A percentile compares a stretch with the other conserved stretches of the same genome.
Conservation (phyloP, 805 yeast genomes). For the Zygotorulaspora danielsina region DNA sequence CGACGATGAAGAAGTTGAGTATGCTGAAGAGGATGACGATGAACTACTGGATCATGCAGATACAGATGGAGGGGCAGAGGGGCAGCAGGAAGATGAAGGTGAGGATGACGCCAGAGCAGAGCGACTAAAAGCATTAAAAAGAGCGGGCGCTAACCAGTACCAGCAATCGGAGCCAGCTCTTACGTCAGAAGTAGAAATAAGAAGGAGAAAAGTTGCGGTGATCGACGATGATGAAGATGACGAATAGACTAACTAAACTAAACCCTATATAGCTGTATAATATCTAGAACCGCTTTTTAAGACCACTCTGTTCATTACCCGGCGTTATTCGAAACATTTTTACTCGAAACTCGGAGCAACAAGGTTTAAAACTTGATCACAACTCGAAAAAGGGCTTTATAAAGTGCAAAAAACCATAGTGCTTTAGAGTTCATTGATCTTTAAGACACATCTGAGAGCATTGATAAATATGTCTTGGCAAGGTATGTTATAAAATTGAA, state of each 20-base stretch:
- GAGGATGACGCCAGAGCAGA: conserved; percentile 54
- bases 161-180: conserved; percentile 27
- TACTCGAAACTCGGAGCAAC: too few relatives aligned
- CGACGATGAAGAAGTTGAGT: conserved; percentile 33
- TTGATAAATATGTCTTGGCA: conserved; percentile 47
- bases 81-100: conserved; percentile 41
- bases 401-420: too few relatives aligned
- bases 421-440: too few relatives aligned
- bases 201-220: conserved; percentile 32
- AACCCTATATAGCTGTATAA: too few relatives aligned
- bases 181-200: conserved; percentile 36
- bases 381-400: too few relatives aligned
- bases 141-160: conserved; percentile 53
- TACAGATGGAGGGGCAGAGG: conserved; percentile 43
- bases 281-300: too few relatives aligned
- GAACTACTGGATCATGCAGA: conserved; percentile 31
- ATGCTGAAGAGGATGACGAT: conserved; percentile 29
- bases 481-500: conserved; percentile 34
- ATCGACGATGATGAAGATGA: conserved; percentile 41
- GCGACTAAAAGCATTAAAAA: conserved; percentile 51
- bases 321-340: too few relatives aligned
- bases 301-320: too few relatives aligned
- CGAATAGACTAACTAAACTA: conserved; percentile 19
- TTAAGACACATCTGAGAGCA: too few relatives aligned
- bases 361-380: too few relatives aligned